phyloP scores from a whole-genome alignment of 164 flowering plant genomes.

The Liquidambar formosana region DNA sequence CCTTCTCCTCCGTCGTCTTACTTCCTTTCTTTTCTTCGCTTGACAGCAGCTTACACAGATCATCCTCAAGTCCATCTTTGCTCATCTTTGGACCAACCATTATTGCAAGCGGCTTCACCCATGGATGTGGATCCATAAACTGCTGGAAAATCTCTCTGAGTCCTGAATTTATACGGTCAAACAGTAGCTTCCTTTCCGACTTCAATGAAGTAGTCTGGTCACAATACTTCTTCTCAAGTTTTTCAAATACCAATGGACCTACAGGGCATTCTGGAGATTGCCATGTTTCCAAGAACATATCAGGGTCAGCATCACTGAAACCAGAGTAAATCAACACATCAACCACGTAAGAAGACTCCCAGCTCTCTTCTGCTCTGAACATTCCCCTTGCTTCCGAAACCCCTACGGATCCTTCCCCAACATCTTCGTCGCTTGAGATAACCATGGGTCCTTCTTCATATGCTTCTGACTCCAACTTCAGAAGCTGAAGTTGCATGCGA shows the following conservation, averaged over 20 bases:
- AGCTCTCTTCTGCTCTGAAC: constrained; percentile 14
- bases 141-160: constrained; percentile 44
- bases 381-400: constrained; percentile 14
- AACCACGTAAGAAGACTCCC: constrained; percentile 39
- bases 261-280: constrained; percentile 46
- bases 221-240: constrained; percentile 48
- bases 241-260: constrained; percentile 39
- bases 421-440: constrained; percentile 49
- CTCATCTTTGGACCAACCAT: constrained; percentile 20
- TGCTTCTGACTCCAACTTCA: constrained; percentile 52
- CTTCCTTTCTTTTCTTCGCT: constrained; percentile 24
- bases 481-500: constrained; percentile 65
- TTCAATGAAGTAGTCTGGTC: constrained; percentile 20
- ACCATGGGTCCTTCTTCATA: constrained; percentile 35
- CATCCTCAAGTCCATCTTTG: constrained; percentile 30
- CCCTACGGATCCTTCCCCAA: constrained; percentile 18
- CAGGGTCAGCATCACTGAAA: constrained; percentile 27
- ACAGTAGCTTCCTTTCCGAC: constrained; percentile 65
- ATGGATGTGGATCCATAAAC: constrained; percentile 46
- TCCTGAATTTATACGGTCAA: constrained; percentile 62
- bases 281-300: constrained; percentile 30
- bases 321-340: constrained; percentile 41
- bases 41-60: constrained; percentile 39
- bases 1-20: constrained; percentile 23
- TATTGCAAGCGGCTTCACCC: constrained; percentile 39